Conservation (phyloP, 2,329 filamentous ascomycete genomes). For the Colletotrichum agaves region DNA sequence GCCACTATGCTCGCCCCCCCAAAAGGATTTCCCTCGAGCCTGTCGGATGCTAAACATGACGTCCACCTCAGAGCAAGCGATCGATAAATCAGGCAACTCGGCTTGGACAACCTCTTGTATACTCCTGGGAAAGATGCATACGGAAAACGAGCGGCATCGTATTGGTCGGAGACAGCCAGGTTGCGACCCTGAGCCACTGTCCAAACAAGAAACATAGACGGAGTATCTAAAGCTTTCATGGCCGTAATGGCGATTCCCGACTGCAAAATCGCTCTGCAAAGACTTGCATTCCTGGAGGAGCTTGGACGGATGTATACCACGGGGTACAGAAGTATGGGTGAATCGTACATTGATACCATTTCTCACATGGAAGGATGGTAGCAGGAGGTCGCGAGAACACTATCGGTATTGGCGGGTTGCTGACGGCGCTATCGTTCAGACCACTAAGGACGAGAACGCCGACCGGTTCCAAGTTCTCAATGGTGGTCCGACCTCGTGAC, state of each 20-base stretch:
- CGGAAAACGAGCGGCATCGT: not conserved
- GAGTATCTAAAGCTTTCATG: slow-evolving; percentile 38
- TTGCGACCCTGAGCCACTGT: slow-evolving; percentile 44
- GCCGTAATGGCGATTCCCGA: slow-evolving; percentile 8
- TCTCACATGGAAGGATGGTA: slow-evolving; percentile 1
- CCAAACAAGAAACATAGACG: slow-evolving; percentile 36
- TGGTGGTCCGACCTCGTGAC: slow-evolving; percentile 49
- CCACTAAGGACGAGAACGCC: slow-evolving; percentile 44
- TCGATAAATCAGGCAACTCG: not conserved
- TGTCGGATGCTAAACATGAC: not conserved
- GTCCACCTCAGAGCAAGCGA: not conserved
- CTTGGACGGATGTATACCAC: not conserved
- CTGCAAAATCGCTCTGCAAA: not conserved
- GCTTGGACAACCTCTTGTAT: not conserved
- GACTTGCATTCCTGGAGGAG: not conserved
- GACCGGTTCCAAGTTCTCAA: slow-evolving; percentile 58
- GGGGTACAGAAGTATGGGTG: not conserved
- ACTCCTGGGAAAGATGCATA: not conserved
- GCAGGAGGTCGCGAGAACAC: slow-evolving; percentile 23
- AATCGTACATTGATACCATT: not conserved
- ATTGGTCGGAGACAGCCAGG: not conserved
- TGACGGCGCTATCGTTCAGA: slow-evolving; percentile 52
- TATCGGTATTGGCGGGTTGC: slow-evolving; percentile 47
- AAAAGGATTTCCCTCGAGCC: too few relatives aligned
- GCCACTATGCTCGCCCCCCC: too few relatives aligned